Base-by-base conservation (phyloP, 305 asterid genomes). In the Nicotiana rustica region DNA sequence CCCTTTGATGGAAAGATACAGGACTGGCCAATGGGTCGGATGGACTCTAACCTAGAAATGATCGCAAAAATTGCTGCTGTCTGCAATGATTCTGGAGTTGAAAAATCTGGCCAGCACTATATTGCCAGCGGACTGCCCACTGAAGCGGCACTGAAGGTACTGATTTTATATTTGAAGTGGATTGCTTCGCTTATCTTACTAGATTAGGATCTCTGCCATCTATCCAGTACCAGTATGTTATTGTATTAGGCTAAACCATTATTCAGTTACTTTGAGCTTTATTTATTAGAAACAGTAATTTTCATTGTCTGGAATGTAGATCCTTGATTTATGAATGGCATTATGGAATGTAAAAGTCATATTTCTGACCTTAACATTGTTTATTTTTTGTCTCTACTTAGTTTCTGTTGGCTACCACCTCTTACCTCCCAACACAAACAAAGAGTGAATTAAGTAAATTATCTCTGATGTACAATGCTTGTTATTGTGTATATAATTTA, bases 141-240 rank as follows among this genome's bases (percentile, higher is more conserved):
- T 36, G 98, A 95, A 86, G 98, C 98, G 0, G 97, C 98, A 64
- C 89, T 95, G 59, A 95, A 93, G 97, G 98, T 95, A 88, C 44
- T 85, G 44, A 57, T 77, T 31, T 65, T 18, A 70, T 62, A 47
- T 25, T 70, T 81, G 18, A 56, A n/a, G 18, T 36, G 59, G 19
- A 31, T 38, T 75, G 29, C 78, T 71, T 44, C 12, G 25, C 78
- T 47, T 41, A 31, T 71, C 78, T 41, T 41, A 6, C 38, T 59
- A 1, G 38, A 47, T 71, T 21, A 44, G 47, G 52, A 75, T 75
- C 25, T 75, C 65, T 52, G 29, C 80, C 17, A 15, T 21, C 62
- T 73, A 75, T 75, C 19, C 65, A 25, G 15, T 49, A 29, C 19
- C 65, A 25, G 15, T 49, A 29, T 75, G 64, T 29, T 21, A 75